phyloP scores from a whole-genome alignment of 2,329 filamentous ascomycete species.

The Talaromyces sp. region DNA sequence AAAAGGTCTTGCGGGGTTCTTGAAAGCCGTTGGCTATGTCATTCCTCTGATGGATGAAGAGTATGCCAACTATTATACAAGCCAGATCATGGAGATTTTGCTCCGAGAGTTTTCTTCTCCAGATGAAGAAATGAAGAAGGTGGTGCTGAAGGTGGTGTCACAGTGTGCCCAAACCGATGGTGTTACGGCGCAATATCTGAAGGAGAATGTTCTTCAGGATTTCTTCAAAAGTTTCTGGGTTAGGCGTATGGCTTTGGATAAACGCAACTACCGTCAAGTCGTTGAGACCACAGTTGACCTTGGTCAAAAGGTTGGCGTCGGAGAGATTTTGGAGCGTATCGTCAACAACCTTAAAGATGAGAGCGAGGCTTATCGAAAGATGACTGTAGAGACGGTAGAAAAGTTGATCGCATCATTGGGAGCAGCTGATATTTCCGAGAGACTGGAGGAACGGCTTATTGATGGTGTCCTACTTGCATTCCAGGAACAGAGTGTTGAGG shows the following conservation, averaged over 20 bases:
- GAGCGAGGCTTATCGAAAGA: constrained; percentile 95
- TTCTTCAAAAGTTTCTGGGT: constrained; percentile 99
- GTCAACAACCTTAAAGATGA: constrained; percentile 97
- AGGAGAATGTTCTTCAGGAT: constrained; percentile 88
- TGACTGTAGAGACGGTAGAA: constrained; percentile 97
- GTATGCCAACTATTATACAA: constrained; percentile 98
- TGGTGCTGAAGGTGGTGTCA: constrained; percentile 93
- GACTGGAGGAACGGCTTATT: constrained; percentile 86
- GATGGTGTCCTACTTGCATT: constrained; percentile 95
- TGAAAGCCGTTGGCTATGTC: constrained; percentile 97
- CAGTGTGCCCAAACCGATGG: constrained; percentile 93
- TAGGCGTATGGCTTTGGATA: constrained; percentile 90
- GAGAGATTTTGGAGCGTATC: constrained; percentile 88
- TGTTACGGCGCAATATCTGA: constrained; percentile 89
- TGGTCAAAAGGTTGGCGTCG: constrained; percentile 93
- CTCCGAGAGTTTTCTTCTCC: constrained; percentile 93
- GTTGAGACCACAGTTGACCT: constrained; percentile 97
- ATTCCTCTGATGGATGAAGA: constrained; percentile 99
- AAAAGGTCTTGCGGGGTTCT: constrained; percentile 89
- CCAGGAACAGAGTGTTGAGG: constrained; percentile 96
- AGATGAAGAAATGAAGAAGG: constrained; percentile 99
- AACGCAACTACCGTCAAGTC: constrained; percentile 95
- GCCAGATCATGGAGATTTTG: constrained; percentile 97
- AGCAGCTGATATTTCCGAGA: constrained; percentile 87
- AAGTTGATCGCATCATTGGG: constrained; percentile 92